A percentile compares a stretch with the other conserved stretches of the same genome.
Conservation (phyloP, 2,329 filamentous ascomycete species). For the Colletotrichum endophyticum region DNA sequence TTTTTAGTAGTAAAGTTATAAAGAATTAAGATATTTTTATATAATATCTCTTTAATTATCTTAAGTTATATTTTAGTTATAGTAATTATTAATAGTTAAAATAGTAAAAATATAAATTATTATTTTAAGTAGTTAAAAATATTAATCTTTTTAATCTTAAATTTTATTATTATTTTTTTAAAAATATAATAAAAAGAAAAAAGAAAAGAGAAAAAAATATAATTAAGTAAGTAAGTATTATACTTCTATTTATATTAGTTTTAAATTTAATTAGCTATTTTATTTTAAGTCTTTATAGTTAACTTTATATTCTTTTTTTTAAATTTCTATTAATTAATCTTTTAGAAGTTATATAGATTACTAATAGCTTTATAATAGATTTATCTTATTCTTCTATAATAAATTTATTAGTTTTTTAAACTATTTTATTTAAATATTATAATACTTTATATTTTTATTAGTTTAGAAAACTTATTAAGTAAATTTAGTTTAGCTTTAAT, state of each 20-base stretch:
- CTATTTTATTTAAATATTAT: no score
- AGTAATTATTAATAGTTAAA: no score
- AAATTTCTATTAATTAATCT: neutral
- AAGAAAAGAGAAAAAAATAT: neutral
- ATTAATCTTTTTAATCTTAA: no score
- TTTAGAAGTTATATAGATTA: neutral
- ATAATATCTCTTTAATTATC: no score
- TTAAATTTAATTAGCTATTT: neutral
- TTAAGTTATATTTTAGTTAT: no score
- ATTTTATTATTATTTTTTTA: no score
- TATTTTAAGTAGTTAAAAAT: no score
- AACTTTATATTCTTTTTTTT: neutral
- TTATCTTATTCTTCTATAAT: neutral
- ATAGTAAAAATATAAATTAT: no score
- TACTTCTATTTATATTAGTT: neutral
- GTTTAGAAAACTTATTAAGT: no score
- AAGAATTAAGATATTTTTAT: no score
- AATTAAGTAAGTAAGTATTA: neutral
- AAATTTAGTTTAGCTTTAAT: no score
- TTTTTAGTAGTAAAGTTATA: neutral
- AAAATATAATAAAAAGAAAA: neutral
- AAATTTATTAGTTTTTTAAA: neutral
- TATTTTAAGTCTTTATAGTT: neutral
- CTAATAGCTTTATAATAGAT: neutral
- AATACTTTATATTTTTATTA: no score